Conservation (phyloP, 1,284 basidiomycete species). For the Schizopora paradoxa region DNA sequence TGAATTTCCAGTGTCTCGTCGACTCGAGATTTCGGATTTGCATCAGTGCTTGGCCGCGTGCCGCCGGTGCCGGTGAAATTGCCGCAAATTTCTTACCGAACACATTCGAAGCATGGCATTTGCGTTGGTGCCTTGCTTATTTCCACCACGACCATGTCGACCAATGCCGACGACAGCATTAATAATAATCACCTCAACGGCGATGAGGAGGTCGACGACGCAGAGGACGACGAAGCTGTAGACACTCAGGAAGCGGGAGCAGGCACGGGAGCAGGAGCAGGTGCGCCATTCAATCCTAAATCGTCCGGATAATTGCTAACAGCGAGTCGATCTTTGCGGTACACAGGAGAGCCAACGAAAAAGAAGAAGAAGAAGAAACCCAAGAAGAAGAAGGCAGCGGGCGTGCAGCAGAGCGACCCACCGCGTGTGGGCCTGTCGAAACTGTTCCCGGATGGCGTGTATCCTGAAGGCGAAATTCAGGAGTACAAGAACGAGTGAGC, state of each 20-base stretch:
- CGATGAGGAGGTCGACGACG: slow-evolving; percentile 1
- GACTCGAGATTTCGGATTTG: too few species aligned
- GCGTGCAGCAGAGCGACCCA: slow-evolving; percentile 80
- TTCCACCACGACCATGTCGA: not conserved
- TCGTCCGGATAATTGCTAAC: not conserved
- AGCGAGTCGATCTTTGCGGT: slow-evolving; percentile 13
- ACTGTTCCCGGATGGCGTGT: slow-evolving; percentile 82
- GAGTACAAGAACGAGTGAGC: slow-evolving; percentile 87
- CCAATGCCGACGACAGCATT: not conserved
- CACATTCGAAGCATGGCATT: too few species aligned
- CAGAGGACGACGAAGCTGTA: slow-evolving; percentile 26
- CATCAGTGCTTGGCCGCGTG: not conserved
- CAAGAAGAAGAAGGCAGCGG: slow-evolving; percentile 88
- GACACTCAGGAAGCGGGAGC: slow-evolving; percentile 28
- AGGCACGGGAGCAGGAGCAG: slow-evolving; percentile 22
- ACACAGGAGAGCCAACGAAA: slow-evolving; percentile 50
- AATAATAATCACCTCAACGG: too few species aligned
- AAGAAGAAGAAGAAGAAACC: slow-evolving; percentile 94
- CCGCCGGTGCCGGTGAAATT: not conserved
- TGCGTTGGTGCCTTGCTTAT: not conserved
- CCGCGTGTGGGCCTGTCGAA: slow-evolving; percentile 89
- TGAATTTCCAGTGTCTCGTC: too few species aligned
- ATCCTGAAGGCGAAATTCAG: slow-evolving; percentile 89
- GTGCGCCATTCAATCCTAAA: slow-evolving; percentile 7
- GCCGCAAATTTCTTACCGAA: too few species aligned